Evolutionary conservation across 805 yeast species (phyloP), one percentile per base, ranked within the genome.

Genomic region (Cyberlindnera sargentensis): DNA sequence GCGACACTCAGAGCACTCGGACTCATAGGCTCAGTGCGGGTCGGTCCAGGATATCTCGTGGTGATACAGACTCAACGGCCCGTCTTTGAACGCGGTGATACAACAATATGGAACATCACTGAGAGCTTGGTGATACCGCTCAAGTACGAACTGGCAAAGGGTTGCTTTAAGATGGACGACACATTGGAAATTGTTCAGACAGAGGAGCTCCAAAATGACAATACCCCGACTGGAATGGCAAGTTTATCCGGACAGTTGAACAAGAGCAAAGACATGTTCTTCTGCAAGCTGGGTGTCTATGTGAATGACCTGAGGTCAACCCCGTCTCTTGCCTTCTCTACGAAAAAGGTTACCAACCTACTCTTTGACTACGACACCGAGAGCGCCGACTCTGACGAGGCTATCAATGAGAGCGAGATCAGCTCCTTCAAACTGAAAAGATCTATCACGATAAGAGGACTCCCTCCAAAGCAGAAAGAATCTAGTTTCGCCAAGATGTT

Each of bases 11-110:
- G 34, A 2, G 44, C 45, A 3, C 24, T 43, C 6, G 58, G 57
- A 4, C 36, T 57, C 9, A 38, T 56, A 20, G 61, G 61, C 1
- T 24, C 41, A 26, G 55, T 53, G 15, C 46, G 43, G 7, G 37
- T 58, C 6, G 62, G 60, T 1, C 60, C 62, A 2, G 61, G 61
- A 4, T 58, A 49, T 37, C 44, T 58, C 10, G 34, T 55, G 0
- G 33, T 47, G 10, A 47, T 57, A 11, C 42, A 47, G 3, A 36
- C 51, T 4, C 50, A 50, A 32, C 40, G 44, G 11, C 36, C 42
- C 1, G 56, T 46, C 3, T 56, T 57, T 29, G 28, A 39, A 11
- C 36, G 45, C 26, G 40, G 46, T 5, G 44, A 44, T 2, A 47
- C 49, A 4, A 43, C 46, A 4, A 49, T 58, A 4, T 48, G 50